These are phyloP conservation scores for Penicillium coprophilum DNA, from an alignment of 495 filamentous ascomycete genomes.

Conservation along the genomic window DNA sequence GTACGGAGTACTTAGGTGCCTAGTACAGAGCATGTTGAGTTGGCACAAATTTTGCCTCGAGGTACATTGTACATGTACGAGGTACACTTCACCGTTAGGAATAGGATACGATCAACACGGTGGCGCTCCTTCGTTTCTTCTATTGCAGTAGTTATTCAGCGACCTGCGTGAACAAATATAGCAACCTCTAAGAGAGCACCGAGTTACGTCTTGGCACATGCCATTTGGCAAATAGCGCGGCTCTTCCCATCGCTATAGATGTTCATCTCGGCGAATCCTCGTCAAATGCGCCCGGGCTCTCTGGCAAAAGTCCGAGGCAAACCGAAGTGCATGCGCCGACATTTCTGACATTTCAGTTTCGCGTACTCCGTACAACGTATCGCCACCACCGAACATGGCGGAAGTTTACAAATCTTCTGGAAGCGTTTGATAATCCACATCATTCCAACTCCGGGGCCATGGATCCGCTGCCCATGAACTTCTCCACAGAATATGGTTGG, in stretches of 20 bases:
- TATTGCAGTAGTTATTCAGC: neutral
- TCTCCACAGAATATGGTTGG: slow-evolving; percentile 1
- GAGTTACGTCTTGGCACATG: neutral
- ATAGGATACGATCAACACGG: slow-evolving; percentile 1
- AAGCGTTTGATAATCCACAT: neutral
- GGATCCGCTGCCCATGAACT: neutral
- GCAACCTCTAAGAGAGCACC: neutral
- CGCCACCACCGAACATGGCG: neutral
- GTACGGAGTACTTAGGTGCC: neutral
- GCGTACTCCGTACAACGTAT: neutral
- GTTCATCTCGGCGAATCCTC: neutral
- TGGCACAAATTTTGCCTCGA: neutral
- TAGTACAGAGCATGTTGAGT: neutral
- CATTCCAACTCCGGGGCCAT: neutral
- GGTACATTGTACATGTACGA: neutral
- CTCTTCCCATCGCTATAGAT: neutral
- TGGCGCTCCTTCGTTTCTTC: neutral
- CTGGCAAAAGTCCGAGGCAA: neutral
- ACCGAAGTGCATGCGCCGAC: neutral
- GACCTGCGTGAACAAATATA: slow-evolving; percentile 2
- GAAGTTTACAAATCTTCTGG: slow-evolving; percentile 5
- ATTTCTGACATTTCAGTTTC: neutral
- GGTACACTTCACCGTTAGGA: neutral
- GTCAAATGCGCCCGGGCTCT: slow-evolving; percentile 2
- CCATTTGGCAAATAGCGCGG: slow-evolving; percentile 1